Percentiles rank a stretch among this genome's conserved stretches.
Conservation (phyloP, 2,329 filamentous ascomycete genomes). For the Ophiostoma sp. region DNA sequence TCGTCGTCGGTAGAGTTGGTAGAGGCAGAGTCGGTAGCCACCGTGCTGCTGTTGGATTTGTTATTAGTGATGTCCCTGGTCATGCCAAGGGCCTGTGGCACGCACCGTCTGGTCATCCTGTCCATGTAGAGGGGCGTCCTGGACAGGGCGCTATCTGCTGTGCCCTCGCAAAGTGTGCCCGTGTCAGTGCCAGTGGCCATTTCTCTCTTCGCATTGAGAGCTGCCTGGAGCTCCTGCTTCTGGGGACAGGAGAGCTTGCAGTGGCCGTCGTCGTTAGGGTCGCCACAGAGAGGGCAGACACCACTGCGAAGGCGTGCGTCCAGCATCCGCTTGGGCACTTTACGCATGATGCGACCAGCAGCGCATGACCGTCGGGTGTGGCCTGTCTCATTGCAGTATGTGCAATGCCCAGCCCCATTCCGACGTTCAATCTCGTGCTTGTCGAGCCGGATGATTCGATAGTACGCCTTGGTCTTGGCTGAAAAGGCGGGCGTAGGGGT, state of each 20-base stretch:
- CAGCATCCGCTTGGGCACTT: slow-evolving; percentile 20
- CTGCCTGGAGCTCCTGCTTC: slow-evolving; percentile 9
- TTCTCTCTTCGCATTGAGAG: not conserved
- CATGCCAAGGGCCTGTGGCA: not conserved
- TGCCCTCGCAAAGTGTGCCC: not conserved
- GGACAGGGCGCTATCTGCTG: not conserved
- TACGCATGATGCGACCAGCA: slow-evolving; percentile 24
- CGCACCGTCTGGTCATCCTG: not conserved
- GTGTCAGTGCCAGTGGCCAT: not conserved
- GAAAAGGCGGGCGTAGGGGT: not conserved
- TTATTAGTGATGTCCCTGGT: not conserved
- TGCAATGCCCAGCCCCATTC: slow-evolving; percentile 15
- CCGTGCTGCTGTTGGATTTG: not conserved
- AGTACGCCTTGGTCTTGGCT: slow-evolving; percentile 13
- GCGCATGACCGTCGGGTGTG: slow-evolving; percentile 22
- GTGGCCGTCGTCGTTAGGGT: slow-evolving; percentile 18
- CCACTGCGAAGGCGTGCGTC: slow-evolving; percentile 1
- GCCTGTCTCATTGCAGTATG: slow-evolving; percentile 21
- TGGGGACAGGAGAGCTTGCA: slow-evolving; percentile 21
- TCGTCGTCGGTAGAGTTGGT: not conserved
- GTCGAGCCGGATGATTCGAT: slow-evolving; percentile 15
- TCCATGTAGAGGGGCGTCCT: not conserved
- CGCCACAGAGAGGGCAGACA: slow-evolving; percentile 25
- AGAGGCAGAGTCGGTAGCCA: not conserved
- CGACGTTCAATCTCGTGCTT: slow-evolving; percentile 17